Base-by-base conservation (phyloP, 768 basidiomycete genomes). In the Lactarius pseudohatsudake region DNA sequence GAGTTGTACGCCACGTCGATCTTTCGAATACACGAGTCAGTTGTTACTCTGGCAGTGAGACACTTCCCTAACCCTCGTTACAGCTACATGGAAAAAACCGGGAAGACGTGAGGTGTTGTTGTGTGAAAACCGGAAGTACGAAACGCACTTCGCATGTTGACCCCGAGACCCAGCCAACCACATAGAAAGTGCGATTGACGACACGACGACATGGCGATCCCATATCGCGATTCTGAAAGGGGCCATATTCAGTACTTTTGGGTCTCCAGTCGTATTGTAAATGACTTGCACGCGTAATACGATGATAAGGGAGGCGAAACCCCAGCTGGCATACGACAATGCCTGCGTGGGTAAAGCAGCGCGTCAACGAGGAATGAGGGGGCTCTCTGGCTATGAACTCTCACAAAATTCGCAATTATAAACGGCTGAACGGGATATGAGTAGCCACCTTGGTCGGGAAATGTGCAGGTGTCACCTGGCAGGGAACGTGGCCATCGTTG, bases 191-290 rank as follows among this genome's bases (percentile, higher is more conserved):
- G 59, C 30, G 11, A 60, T 13, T 9, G 32, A 60, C 7, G 59
- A 60, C 4, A 47, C 43, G 8, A 22, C 7, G 1, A 2, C 8
- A n/a, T 30, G 34, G 20, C 11, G 15, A n/a, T 60, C 5, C 59
- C 59, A 60, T 10, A 60, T 60, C 9, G 59, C 59, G n/a, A 60
- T 34, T 60, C 59, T 60, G n/a, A 47, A 60, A 40, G 10, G n/a
- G 8, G 30, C 10, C 11, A 18, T 15, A 16, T 10, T 45, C 28
- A 60, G 43, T 2, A 32, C 20, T 9, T 22, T 20, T 40, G 20
- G 2, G n/a, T 15, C 26, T 10, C 2, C 3, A 4, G 43, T 5
- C 11, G 11, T 20, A 15, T 4, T n/a, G 15, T 5, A n/a, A 11
- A n/a, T 30, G 20, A 60, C 59, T 60, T 34, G 13, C 59, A 60